Base-by-base conservation (phyloP, 208 protist species). In the Porcisia hertigi region DNA sequence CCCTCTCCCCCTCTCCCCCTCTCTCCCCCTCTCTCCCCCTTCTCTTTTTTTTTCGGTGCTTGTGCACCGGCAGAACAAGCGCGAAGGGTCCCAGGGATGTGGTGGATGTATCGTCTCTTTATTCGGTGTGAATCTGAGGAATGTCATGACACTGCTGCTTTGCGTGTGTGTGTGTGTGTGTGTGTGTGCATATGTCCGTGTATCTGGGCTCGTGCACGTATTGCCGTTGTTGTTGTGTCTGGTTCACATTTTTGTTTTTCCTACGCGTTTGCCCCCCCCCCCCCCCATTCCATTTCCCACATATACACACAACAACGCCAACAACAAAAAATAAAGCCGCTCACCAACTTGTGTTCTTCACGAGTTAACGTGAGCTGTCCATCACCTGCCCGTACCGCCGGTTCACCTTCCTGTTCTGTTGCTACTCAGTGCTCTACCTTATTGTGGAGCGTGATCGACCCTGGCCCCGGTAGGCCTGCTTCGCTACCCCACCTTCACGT, bases 141-240 rank as follows among this genome's bases (percentile, higher is more conserved):
- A 66, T 49, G 39, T 3, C 53, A 47, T 73, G 11, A n/a, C 30
- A n/a, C 47, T 60, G 69, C 69, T 43, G 23, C n/a, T 55, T n/a
- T 52, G 39, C 65, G 65, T 23, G n/a, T 55, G 25, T 55, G 7
- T 73, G 20, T 73, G n/a, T 23, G 53, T 58, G 20, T 59, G 53
- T 52, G 14, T 58, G 25, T 73, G 45, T 25, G 18, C 34, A 43
- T 2, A 39, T 16, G 34, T n/a, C 11, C 16, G 60, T 49, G 64
- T 59, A 36, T 62, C 55, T 30, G 5, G 54, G 20, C 69, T 36
- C 41, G 14, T 54, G 45, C n/a, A 8, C 34, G 36, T 58, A 59
- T 64, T 12, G n/a, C 39, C 34, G 41, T 67, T 71, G 71, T 25
- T 59, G 53, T 18, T 16, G 25, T 66, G 39, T 30, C 39, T n/a